Evolutionary conservation across 805 yeast genomes (phyloP).

Genomic region (Cyberlindnera subsufficiens): DNA sequence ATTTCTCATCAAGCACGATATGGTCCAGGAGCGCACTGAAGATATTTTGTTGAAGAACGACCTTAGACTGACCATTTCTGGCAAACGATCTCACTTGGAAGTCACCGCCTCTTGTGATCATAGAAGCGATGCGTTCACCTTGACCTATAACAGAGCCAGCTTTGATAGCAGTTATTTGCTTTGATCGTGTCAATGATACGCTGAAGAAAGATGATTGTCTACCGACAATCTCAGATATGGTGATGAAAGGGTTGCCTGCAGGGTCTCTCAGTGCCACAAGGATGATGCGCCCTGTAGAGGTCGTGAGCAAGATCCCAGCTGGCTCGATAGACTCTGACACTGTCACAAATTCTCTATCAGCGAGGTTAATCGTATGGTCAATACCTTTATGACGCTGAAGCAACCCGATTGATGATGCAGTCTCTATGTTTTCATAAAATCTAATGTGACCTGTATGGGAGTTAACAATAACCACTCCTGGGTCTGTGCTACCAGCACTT

Average conservation of each 20-base stretch:
- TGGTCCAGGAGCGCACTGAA: slow-evolving; percentile 32
- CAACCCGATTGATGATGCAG: slow-evolving; percentile 60
- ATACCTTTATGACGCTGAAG: slow-evolving; percentile 35
- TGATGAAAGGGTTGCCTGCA: slow-evolving; percentile 51
- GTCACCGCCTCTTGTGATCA: slow-evolving; percentile 38
- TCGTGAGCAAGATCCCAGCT: slow-evolving; percentile 65
- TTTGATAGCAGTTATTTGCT: slow-evolving; percentile 52
- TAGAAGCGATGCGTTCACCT: slow-evolving; percentile 39
- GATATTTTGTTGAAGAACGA: slow-evolving; percentile 31
- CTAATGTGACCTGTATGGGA: slow-evolving; percentile 50
- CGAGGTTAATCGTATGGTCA: slow-evolving; percentile 34
- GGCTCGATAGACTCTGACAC: slow-evolving; percentile 60
- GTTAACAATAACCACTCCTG: slow-evolving; percentile 69
- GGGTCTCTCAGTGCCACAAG: slow-evolving; percentile 61
- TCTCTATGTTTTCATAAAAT: slow-evolving; percentile 71
- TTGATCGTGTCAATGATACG: slow-evolving; percentile 20
- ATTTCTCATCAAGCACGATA: slow-evolving; percentile 32
- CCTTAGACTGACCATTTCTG: slow-evolving; percentile 35
- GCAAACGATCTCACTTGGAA: slow-evolving; percentile 45
- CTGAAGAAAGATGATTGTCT: slow-evolving; percentile 31
- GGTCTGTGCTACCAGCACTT: slow-evolving; percentile 43
- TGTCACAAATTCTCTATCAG: slow-evolving; percentile 50
- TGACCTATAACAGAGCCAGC: slow-evolving; percentile 47
- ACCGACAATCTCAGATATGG: slow-evolving; percentile 18
- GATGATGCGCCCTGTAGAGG: slow-evolving; percentile 62